These are phyloP conservation scores for Cenchrus fungigraminus DNA, from an alignment of 176 grass and related monocot species.

Conservation along the genomic window DNA sequence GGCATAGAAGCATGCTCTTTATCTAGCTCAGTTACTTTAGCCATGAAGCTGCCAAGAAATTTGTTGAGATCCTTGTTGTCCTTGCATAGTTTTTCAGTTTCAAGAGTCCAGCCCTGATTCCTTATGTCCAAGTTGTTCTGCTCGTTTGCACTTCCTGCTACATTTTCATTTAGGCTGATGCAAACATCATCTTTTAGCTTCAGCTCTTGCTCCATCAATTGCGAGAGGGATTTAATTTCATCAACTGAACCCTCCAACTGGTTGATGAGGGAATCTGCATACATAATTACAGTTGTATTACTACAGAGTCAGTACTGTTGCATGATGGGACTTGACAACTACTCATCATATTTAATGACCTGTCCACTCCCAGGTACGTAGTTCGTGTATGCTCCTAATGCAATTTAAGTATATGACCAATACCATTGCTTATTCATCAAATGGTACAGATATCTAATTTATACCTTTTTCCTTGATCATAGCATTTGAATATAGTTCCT, in stretches of 20 bases:
- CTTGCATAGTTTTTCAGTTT: conserved; percentile 60
- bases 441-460: conserved; percentile 36
- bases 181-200: conserved; percentile 73
- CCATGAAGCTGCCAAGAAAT: conserved; percentile 53
- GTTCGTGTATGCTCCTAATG: background rate
- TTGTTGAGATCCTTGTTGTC: conserved; percentile 64
- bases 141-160: conserved; percentile 61
- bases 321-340: background rate
- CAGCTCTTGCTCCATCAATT: conserved; percentile 64
- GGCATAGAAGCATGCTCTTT: conserved; percentile 65
- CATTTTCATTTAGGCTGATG: conserved; percentile 63
- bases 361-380: background rate
- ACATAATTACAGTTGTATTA: conserved; percentile 15
- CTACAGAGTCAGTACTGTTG: conserved; percentile 1
- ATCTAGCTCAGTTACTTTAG: conserved; percentile 65
- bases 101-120: conserved; percentile 59
- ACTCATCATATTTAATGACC: conserved; percentile 1
- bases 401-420: conserved; percentile 7
- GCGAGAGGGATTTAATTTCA: conserved; percentile 64
- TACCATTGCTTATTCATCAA: conserved; percentile 7
- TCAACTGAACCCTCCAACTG: conserved; percentile 69
- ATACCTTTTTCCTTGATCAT: conserved; percentile 78
- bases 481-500: conserved; percentile 50
- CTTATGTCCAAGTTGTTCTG: conserved; percentile 58
- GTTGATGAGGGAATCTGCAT: conserved; percentile 77